Evolutionary conservation across 2,329 filamentous ascomycete genomes (phyloP), one percentile per base, ranked within the genome.

Genomic region (Pseudocercospora vitis): DNA sequence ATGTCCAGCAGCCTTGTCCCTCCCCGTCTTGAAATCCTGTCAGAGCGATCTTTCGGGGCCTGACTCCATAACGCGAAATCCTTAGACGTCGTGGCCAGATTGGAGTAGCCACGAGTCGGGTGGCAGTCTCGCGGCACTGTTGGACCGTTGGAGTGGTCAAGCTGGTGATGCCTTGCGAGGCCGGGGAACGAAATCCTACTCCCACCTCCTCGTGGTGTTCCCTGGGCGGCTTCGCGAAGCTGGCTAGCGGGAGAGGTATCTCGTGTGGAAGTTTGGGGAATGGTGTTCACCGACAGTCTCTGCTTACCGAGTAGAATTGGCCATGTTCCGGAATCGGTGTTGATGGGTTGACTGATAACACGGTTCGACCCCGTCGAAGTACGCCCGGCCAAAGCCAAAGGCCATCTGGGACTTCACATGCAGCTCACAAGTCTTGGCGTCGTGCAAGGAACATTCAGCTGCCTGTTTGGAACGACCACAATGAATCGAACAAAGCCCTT

Each of bases 151-250:
- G 33, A 19, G 11, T 18, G 33, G 33, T 37, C 33, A 37, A 37
- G 33, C 33, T 37, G 18, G 33, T 37, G 33, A 37, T 37, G 33
- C 33, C 33, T 37, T 18, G 14, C 33, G 33, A 37, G 33, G 33
- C 33, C 33, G 33, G 33, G 33, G 16, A 19, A 37, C 33, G 14
- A 50, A 50, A 42, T 42, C 48, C 35, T 39, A 50, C 39, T 50
- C 35, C 48, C 37, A 50, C 48, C 48, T 50, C 35, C 48, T 29
- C 48, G 48, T 50, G 48, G 48, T 50, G 35, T 35, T 37, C 42
- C 37, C 50, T 52, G 50, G 42, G 42, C 31, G 42, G 50, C 50
- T 52, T 40, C 28, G n/a, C 40, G 50, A 52, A 47, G 50, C 50
- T 37, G 50, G 50, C 50, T 42, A 45, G 45, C 35, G 24, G 50